These are phyloP conservation scores for Tylopilus cervinicoccineus DNA, from an alignment of 768 basidiomycete species.

Conservation along the genomic window DNA sequence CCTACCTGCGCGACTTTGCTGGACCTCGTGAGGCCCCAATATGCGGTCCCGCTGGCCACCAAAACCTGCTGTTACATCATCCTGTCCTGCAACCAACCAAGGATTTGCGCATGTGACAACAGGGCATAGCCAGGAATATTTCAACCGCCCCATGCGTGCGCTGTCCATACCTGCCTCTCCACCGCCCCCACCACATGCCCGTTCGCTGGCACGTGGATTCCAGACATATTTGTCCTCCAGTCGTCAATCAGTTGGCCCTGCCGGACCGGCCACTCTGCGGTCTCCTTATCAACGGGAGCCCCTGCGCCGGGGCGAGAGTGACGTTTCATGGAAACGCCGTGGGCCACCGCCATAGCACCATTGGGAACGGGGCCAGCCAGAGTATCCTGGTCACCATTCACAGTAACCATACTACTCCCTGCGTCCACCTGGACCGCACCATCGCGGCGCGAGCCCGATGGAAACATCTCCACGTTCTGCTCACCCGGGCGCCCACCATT, in stretches of 20 bases:
- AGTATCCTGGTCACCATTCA: conserved; percentile 32
- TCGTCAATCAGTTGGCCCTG: conserved; percentile 50
- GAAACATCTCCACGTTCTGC: conserved; percentile 58
- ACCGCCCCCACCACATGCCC: conserved; percentile 45
- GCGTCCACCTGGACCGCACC: conserved; percentile 37
- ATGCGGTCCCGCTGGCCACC: conserved; percentile 56
- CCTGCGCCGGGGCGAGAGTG: conserved; percentile 45
- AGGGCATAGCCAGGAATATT: conserved; percentile 54
- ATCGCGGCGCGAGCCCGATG: conserved; percentile 46
- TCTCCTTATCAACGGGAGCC: conserved; percentile 58
- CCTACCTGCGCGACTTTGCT: conserved; percentile 54
- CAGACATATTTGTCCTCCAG: conserved; percentile 43
- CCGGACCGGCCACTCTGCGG: conserved; percentile 51
- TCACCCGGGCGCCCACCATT: conserved; percentile 35
- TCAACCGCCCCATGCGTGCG: conserved; percentile 47
- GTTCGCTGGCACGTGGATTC: conserved; percentile 49
- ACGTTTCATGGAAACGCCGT: conserved; percentile 60
- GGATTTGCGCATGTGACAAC: conserved; percentile 42
- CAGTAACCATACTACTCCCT: conserved; percentile 31
- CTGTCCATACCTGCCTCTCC: conserved; percentile 62
- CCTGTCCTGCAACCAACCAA: conserved; percentile 59
- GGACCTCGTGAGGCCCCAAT: conserved; percentile 40
- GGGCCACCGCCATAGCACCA: conserved; percentile 40
- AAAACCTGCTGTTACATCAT: conserved; percentile 61
- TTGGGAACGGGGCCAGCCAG: conserved; percentile 47